Evolutionary conservation across 345 rosid species (phyloP).

Genomic region (Eucalyptus curtisii): DNA sequence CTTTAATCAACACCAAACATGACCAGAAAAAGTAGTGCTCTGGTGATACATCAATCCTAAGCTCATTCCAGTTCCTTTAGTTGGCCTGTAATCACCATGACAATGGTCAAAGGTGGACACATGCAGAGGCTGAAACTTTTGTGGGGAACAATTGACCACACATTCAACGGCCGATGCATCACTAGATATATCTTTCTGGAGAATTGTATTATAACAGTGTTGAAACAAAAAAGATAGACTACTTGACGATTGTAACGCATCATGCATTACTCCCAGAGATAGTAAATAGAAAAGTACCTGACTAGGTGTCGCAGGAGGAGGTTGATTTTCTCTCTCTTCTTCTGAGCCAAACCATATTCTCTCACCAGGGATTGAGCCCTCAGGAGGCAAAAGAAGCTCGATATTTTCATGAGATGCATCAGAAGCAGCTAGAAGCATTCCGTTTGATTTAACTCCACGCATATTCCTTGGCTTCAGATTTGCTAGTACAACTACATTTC

Average conservation of each 20-base stretch:
- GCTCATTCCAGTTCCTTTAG: neutral
- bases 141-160: neutral
- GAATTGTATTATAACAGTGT: neutral
- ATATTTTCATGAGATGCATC: slow-evolving; percentile 68
- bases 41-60: neutral
- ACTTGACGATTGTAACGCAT: neutral
- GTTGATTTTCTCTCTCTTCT: slow-evolving; percentile 38
- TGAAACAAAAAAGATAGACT: neutral
- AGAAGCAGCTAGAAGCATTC: slow-evolving; percentile 90
- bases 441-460: slow-evolving; percentile 89
- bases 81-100: neutral
- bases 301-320: slow-evolving; percentile 55
- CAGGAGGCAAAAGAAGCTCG: slow-evolving; percentile 76
- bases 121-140: neutral
- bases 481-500: slow-evolving; percentile 71
- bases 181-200: neutral
- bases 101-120: neutral
- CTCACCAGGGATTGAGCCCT: slow-evolving; percentile 61
- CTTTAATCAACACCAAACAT: neutral
- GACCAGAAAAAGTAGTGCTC: neutral
- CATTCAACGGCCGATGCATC: neutral
- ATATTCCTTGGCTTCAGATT: slow-evolving; percentile 88
- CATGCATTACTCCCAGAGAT: neutral
- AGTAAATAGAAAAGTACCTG: slow-evolving; percentile 30
- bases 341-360: slow-evolving; percentile 77